Evolutionary conservation across 345 rosid genomes (phyloP).

Genomic region (Aquilaria malaccensis): DNA sequence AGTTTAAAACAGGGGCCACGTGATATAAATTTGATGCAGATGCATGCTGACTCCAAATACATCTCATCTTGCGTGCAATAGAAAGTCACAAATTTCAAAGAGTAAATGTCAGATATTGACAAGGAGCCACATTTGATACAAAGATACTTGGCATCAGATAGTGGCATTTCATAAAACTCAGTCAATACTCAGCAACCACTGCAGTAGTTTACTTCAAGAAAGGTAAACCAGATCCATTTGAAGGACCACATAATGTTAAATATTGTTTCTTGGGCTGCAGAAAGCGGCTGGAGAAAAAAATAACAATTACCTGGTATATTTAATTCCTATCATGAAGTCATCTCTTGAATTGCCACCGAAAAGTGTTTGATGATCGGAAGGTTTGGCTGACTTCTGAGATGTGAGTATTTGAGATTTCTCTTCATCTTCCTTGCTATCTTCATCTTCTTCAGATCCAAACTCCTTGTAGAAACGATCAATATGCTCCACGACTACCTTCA

Average conservation of each 20-base stretch:
- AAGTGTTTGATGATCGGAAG: slow-evolving; percentile 74
- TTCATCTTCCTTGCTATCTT: slow-evolving; percentile 23
- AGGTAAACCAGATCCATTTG: too few species aligned
- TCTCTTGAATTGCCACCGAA: slow-evolving; percentile 72
- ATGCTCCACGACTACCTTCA: slow-evolving; percentile 77
- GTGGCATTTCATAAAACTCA: too few species aligned
- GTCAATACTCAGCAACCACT: neutral
- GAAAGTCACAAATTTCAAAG: too few species aligned
- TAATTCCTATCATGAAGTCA: slow-evolving; percentile 80
- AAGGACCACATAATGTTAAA: too few species aligned
- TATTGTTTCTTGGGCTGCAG: too few species aligned
- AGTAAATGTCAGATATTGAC: too few species aligned
- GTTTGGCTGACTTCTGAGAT: slow-evolving; percentile 57
- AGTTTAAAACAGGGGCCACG: neutral
- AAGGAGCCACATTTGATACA: too few species aligned
- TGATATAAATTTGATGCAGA: slow-evolving; percentile 6
- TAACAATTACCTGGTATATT: slow-evolving; percentile 66
- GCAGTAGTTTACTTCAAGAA: neutral
- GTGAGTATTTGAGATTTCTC: slow-evolving; percentile 18
- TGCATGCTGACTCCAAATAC: neutral
- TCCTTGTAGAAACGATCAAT: slow-evolving; percentile 62
- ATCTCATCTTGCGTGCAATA: too few species aligned
- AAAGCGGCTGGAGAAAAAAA: neutral
- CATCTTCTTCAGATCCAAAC: slow-evolving; percentile 65
- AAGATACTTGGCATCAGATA: too few species aligned